Evolutionary conservation across 169 alveolate genomes (phyloP).

Genomic region (Plasmodium malariae): DNA sequence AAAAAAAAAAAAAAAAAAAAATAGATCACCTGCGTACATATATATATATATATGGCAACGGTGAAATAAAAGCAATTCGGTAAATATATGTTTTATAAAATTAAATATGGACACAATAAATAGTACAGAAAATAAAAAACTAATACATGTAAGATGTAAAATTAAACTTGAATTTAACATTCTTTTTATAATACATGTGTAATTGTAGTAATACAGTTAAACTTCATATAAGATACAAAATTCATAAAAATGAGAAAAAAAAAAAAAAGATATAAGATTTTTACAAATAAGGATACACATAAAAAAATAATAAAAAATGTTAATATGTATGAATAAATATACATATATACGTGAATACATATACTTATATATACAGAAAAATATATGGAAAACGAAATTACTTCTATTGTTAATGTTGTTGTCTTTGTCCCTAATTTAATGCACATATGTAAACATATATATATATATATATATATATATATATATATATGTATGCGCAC

Average conservation of each 20-base stretch:
- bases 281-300: slow-evolving; percentile 44
- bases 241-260: slow-evolving; percentile 22
- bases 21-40: not conserved
- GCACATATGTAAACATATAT: not conserved
- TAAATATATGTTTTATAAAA: not conserved
- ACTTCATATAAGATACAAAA: slow-evolving; percentile 10
- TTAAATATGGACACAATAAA: not conserved
- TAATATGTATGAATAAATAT: not conserved
- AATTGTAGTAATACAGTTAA: slow-evolving; percentile 5
- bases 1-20: slow-evolving; percentile 34
- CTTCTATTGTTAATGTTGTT: not conserved
- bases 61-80: not conserved
- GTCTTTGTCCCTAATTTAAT: not conserved
- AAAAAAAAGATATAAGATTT: slow-evolving; percentile 23
- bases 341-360: slow-evolving; percentile 1
- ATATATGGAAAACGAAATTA: not conserved
- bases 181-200: slow-evolving; percentile 21
- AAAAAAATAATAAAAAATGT: slow-evolving; percentile 38
- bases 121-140: not conserved
- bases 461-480: slow-evolving; percentile 1
- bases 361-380: not conserved
- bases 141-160: not conserved
- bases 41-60: not conserved
- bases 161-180: slow-evolving; percentile 15
- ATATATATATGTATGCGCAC: not conserved